These are phyloP conservation scores for Jaltomata sinuosa DNA, from an alignment of 257 asterid species.

Conservation along the genomic window DNA sequence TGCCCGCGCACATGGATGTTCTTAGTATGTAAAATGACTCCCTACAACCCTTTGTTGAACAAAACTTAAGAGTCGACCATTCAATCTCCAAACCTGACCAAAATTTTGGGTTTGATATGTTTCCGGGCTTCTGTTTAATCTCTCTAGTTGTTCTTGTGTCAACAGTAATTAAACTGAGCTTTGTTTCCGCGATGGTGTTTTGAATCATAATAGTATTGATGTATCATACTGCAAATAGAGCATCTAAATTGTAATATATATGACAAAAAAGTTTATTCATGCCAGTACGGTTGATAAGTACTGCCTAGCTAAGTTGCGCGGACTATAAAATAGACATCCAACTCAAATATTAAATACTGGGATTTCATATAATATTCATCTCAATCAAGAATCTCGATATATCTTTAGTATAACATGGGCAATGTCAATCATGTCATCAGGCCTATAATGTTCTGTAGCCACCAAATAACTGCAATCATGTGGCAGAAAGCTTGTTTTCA, in stretches of 20 bases:
- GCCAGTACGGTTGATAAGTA: too few relatives aligned
- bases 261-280: background rate
- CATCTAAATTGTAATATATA: background rate
- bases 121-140: background rate
- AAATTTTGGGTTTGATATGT: background rate
- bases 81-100: background rate
- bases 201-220: background rate
- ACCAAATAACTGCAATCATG: background rate
- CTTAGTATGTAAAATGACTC: background rate
- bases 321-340: background rate
- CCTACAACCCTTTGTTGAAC: background rate
- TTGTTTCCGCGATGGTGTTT: background rate
- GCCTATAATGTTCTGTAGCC: background rate
- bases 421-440: background rate
- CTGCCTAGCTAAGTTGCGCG: too few relatives aligned
- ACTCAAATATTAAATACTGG: background rate
- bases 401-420: background rate
- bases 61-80: background rate
- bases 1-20: background rate
- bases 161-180: background rate
- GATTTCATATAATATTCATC: background rate
- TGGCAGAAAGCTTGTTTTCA: background rate
- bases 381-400: background rate
- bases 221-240: background rate
- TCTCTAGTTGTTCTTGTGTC: background rate